Conservation (phyloP, 1,284 basidiomycete genomes). For the Wolfiporia cocos region DNA sequence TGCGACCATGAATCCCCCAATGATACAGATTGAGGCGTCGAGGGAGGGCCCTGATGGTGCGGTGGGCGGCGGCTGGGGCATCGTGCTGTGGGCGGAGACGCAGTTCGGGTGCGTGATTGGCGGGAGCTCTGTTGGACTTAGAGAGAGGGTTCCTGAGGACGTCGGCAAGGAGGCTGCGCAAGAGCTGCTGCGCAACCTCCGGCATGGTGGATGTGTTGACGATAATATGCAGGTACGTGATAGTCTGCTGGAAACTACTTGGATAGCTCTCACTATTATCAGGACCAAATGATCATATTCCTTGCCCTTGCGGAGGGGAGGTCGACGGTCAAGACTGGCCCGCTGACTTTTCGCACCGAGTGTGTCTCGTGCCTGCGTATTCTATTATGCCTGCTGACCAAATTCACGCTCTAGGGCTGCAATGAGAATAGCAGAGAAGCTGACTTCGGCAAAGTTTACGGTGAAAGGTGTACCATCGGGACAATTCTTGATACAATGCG, state of each 20-base stretch:
- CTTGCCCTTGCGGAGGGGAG: constrained; percentile 61
- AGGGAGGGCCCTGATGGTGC: constrained; percentile 43
- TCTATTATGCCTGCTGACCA: background rate
- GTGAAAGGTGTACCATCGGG: constrained; percentile 30
- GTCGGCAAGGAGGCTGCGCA: constrained; percentile 55
- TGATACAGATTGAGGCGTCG: constrained; percentile 34
- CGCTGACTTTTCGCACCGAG: constrained; percentile 61
- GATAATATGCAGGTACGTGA: constrained; percentile 49
- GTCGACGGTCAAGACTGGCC: constrained; percentile 49
- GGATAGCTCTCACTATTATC: constrained; percentile 20
- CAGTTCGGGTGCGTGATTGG: constrained; percentile 56
- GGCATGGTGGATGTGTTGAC: constrained; percentile 62
- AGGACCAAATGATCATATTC: constrained; percentile 74
- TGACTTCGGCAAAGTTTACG: constrained; percentile 60
- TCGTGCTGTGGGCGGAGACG: constrained; percentile 67
- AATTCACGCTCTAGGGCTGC: constrained; percentile 47
- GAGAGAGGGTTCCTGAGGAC: constrained; percentile 33
- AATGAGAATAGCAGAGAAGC: constrained; percentile 60
- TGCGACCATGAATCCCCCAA: constrained; percentile 17
- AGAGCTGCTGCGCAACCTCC: constrained; percentile 47
- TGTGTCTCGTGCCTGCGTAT: constrained; percentile 19
- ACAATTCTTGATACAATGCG: background rate
- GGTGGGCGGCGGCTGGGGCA: constrained; percentile 57
- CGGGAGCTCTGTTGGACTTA: constrained; percentile 55
- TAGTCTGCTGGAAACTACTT: no score